phyloP scores from a whole-genome alignment of 305 asterid species.

The Solanum chacoense region DNA sequence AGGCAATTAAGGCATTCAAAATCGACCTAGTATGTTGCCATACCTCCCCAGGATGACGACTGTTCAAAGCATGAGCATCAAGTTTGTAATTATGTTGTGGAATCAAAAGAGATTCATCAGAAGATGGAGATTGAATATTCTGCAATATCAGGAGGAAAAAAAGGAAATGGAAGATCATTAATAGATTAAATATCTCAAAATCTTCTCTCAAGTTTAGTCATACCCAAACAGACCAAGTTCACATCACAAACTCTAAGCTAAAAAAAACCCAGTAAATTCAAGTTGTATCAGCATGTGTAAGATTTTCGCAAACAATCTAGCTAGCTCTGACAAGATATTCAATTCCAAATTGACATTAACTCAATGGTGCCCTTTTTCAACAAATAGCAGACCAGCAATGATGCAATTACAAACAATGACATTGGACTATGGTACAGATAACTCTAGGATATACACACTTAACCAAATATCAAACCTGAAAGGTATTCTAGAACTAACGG shows the following conservation, averaged over 20 bases:
- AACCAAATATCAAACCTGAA: neutral
- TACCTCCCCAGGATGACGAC: slow-evolving; percentile 99
- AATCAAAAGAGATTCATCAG: slow-evolving; percentile 78
- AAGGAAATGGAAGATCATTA: neutral
- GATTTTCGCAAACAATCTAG: neutral
- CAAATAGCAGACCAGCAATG: neutral
- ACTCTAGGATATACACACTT: neutral
- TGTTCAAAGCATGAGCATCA: slow-evolving; percentile 77
- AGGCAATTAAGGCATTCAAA: slow-evolving; percentile 16
- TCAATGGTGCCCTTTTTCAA: neutral
- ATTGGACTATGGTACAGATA: neutral
- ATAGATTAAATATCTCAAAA: neutral
- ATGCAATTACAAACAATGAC: neutral
- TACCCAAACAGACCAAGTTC: neutral
- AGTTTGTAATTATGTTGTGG: slow-evolving; percentile 97
- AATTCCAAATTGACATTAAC: neutral
- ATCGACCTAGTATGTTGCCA: slow-evolving; percentile 15
- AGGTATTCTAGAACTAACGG: neutral
- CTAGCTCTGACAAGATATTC: neutral
- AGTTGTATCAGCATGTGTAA: neutral
- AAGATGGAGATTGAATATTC: slow-evolving; percentile 55
- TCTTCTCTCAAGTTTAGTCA: neutral
- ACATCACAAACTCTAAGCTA: neutral
- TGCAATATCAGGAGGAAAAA: slow-evolving; percentile 23
- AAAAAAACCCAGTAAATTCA: neutral